These are phyloP conservation scores for Kwoniella botswanensis DNA, from an alignment of 768 basidiomycete species.

Conservation along the genomic window DNA sequence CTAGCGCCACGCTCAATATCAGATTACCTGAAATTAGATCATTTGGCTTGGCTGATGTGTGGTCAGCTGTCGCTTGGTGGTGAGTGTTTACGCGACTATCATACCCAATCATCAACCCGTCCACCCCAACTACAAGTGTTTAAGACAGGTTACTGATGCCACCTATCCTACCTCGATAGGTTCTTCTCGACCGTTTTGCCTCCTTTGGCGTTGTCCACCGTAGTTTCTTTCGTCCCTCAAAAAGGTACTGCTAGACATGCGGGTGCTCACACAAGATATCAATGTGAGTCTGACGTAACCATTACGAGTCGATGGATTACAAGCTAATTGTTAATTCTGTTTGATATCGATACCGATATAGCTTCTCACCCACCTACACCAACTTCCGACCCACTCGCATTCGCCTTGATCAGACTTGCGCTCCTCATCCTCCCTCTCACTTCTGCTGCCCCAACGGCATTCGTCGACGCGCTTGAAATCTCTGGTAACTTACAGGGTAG, in stretches of 20 bases:
- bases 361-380: constrained; percentile 34
- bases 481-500: constrained; percentile 47
- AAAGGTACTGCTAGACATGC: constrained; percentile 24
- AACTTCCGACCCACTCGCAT: constrained; percentile 47
- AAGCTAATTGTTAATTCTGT: neutral
- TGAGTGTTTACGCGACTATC: constrained; percentile 24
- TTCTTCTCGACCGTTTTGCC: constrained; percentile 52
- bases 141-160: too few relatives aligned
- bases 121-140: neutral
- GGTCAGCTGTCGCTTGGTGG: constrained; percentile 50
- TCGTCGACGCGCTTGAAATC: constrained; percentile 48
- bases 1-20: constrained; percentile 36
- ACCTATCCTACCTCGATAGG: constrained; percentile 28
- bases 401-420: constrained; percentile 50
- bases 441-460: constrained; percentile 47
- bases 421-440: constrained; percentile 52
- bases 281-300: constrained; percentile 19
- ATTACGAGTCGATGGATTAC: neutral
- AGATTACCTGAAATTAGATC: constrained; percentile 40
- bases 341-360: neutral
- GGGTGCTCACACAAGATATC: constrained; percentile 35
- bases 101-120: too few relatives aligned
- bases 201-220: constrained; percentile 44
- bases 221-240: constrained; percentile 47
- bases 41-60: constrained; percentile 27